Base-by-base conservation (phyloP, 106 monocot genomes). In the Hemerocallis citrina region DNA sequence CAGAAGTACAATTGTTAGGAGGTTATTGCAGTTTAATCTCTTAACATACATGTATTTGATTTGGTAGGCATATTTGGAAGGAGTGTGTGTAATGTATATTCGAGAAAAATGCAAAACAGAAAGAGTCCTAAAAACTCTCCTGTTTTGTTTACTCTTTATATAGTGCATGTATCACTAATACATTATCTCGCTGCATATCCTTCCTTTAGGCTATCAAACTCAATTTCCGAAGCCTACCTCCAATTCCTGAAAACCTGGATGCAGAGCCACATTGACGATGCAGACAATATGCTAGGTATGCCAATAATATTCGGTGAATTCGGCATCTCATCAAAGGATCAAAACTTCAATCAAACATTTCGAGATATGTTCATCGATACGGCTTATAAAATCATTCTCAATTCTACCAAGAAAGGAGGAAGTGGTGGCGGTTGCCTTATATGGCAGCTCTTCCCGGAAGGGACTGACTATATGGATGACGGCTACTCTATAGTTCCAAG, bases 261-360 rank as follows among this genome's bases (percentile, higher is more conserved):
- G 82, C 79, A 77, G 39, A 68, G 44, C 71, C 93, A 94, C 71
- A 82, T 83, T 5, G 80, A 77, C 11, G 93, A 89, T 25, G 75
- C 93, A 0, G 77, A 75, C 42, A 34, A 61, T 10, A 34, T 51
- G 52, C 85, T 94, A 2, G 35, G 48, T 6, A 89, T 78, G 89
- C 89, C 93, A 6, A 65, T 94, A 3, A 40, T 94, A 4, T 85
- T 94, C 36, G 58, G 73, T 0, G 93, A 94, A 62, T 94, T 89
- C 21, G 93, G 93, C 8, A 31, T 75, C 6, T 83, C 79, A 1
- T 34, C 64, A 24, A 82, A 75, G 67, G 75, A 80, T 14, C 57
- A 19, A 6, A 66, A 60, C 23, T 80, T 64, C 51, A 85, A 69
- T 61, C 3, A 16, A 12, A 73, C 69, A 13, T 78, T 75, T 60